phyloP scores from a whole-genome alignment of 2,329 filamentous ascomycete species.

The Cercospora beticola region DNA sequence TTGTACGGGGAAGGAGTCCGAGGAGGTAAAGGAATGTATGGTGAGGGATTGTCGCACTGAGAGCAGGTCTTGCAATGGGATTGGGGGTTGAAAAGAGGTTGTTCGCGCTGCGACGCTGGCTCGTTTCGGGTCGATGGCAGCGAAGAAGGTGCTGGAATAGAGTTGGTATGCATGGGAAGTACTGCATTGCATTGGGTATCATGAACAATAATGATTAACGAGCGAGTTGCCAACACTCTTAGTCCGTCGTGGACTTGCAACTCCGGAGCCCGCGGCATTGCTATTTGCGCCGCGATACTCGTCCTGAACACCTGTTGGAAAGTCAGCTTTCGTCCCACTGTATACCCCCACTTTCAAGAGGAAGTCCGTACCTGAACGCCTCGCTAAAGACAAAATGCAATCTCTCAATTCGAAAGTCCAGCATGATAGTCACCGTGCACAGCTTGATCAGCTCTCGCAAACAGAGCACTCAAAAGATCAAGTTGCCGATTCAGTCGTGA shows the following conservation, averaged over 20 bases:
- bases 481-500: constrained; percentile 23
- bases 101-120: no score
- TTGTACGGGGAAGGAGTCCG: not conserved
- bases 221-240: not conserved
- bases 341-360: no score
- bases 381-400: not conserved
- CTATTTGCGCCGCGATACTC: not conserved
- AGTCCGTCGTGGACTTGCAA: not conserved
- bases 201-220: not conserved
- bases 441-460: constrained; percentile 22
- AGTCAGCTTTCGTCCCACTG: not conserved
- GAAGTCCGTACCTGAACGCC: not conserved
- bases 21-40: no score
- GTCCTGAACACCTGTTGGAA: not conserved
- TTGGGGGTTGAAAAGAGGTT: no score
- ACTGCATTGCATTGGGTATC: not conserved
- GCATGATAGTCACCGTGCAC: constrained; percentile 18
- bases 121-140: no score
- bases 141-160: no score
- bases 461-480: constrained; percentile 14
- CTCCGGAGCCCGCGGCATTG: not conserved
- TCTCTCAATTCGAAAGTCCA: constrained; percentile 9
- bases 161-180: not conserved
- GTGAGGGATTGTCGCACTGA: not conserved
- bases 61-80: not conserved